Evolutionary conservation across 495 filamentous ascomycete genomes (phyloP), one percentile per base, ranked within the genome.

Genomic region (Pyronema omphalodes): DNA sequence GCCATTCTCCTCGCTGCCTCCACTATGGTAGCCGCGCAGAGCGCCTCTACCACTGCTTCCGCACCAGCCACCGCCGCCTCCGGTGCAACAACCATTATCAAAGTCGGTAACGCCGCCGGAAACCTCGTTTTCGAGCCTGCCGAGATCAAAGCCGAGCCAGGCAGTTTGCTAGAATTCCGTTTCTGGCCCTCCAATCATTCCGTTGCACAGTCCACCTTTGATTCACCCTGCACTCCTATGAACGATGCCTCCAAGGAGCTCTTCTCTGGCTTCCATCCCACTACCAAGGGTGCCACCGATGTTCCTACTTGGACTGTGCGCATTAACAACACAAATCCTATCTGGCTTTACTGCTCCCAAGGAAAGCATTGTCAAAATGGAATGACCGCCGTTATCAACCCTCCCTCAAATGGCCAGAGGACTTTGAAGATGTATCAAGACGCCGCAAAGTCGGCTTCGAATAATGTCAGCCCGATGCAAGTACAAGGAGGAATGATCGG

Each of bases 251-350:
- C 23, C 23, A 71, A 70, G 0, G 77, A 76, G 53, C 73, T 86
- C 65, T 82, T 74, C 68, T 81, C 76, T 9, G 81, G 82, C 44
- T 81, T 78, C 68, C 70, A 77, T 65, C 68, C 74, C n/a, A 71
- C 74, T 9, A 63, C 69, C 12, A 61, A 44, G n/a, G 15, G 49
- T 6, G 51, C 53, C 34, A 62, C 52, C 1, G 57, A 34, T 3
- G 58, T 60, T 37, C 64, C 60, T 0, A 60, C 66, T 8, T 77
- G 73, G 62, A 69, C 67, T 34, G 62, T 75, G 53, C 64, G 62
- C 1, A 60, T 77, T 7, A 70, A 70, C 35, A 67, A 67, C 41
- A 67, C 71, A 3, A 67, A 67, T 11, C 72, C 74, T 5, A 67
- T 76, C 40, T 76, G 70, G 66, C 66, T 74, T 17, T 75, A 76